Base-by-base conservation (phyloP, 2,329 filamentous ascomycete species). In the Penicillium sclerotiorum region DNA sequence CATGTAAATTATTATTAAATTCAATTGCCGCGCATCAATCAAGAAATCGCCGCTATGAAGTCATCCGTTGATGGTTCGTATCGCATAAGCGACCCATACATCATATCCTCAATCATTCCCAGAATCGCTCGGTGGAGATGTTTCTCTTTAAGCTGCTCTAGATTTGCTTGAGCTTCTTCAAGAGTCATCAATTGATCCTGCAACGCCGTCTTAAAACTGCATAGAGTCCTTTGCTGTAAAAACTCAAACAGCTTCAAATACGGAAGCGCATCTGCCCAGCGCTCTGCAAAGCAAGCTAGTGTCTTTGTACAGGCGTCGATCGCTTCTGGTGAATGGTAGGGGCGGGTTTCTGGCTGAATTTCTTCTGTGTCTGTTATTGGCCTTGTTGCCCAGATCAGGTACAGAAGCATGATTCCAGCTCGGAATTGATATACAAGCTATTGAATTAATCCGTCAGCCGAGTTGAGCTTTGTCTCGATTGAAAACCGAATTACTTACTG, bases 341-440 rank as follows among this genome's bases (percentile, higher is more conserved):
- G 49, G 21, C 18, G 41, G 13, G 28, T 50, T 21, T 30, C 32
- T 4, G 47, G 50, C 12, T 45, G 38, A 8, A 36, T 17, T 9
- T 41, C 35, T 1, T 27, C 20, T 32, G n/a, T 49, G 30, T 52
- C 49, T 21, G 49, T 23, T 12, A 53, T 49, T 11, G 52, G 43
- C 8, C 36, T 37, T 15, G 56, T 58, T 5, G 49, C 54, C 60
- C 60, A 63, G 13, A 61, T 57, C 25, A 64, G 49, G 43, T 65
- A 64, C 3, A 65, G 58, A 17, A 64, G 59, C 57, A 59, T 60
- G 21, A 63, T 59, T 3, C 61, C 59, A 12, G 60, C 53, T 18
- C 61, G 51, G 32, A 65, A 65, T 40, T 65, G 62, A 39, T 64
- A 65, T 1, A 65, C 60, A 35, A 65, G 60, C 61, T 61, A 36